phyloP scores from a whole-genome alignment of 768 basidiomycete genomes.

The Auriscalpium orientale region DNA sequence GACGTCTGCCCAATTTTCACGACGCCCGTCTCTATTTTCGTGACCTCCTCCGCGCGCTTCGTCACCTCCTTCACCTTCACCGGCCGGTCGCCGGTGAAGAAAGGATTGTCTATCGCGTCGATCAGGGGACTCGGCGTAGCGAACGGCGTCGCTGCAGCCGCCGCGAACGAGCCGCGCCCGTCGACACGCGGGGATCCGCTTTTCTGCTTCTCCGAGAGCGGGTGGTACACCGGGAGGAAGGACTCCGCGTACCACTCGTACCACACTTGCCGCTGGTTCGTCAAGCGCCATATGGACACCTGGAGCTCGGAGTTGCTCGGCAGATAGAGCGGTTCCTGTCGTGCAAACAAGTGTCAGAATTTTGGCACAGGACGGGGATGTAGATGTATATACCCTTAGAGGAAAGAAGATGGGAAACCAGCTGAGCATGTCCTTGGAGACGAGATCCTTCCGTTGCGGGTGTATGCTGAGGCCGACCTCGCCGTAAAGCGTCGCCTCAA shows the following conservation, averaged over 20 bases:
- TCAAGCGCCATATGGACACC: constrained; percentile 91
- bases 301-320: constrained; percentile 89
- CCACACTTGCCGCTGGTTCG: constrained; percentile 87
- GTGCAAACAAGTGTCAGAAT: neutral
- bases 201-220: constrained; percentile 25
- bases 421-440: constrained; percentile 96
- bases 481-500: constrained; percentile 90
- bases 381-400: constrained; percentile 57
- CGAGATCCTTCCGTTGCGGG: constrained; percentile 74
- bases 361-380: neutral
- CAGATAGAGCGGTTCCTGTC: constrained; percentile 85
- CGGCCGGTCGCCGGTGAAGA: constrained; percentile 15
- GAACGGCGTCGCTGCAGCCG: constrained; percentile 19
- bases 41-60: constrained; percentile 11
- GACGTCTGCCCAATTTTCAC: constrained; percentile 94
- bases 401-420: constrained; percentile 99
- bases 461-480: constrained; percentile 90
- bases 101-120: constrained; percentile 50
- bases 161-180: constrained; percentile 14
- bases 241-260: constrained; percentile 98
- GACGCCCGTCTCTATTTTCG: constrained; percentile 30
- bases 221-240: constrained; percentile 60
- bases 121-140: constrained; percentile 57
- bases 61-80: constrained; percentile 2
- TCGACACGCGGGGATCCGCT: constrained; percentile 16